Conservation (phyloP, 345 rosid species). For the Zanthoxylum bungeanum region DNA sequence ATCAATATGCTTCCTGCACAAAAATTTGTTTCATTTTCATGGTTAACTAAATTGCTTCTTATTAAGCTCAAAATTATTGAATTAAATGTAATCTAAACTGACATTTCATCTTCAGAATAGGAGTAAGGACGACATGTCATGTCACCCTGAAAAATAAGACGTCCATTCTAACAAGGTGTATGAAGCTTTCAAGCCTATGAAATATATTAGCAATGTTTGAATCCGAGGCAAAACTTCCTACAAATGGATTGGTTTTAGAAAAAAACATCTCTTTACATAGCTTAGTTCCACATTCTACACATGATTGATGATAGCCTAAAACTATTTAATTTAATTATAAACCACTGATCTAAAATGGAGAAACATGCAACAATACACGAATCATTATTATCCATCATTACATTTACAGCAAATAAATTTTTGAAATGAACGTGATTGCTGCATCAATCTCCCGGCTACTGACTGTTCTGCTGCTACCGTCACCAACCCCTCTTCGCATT, state of each 20-base stretch:
- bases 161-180: neutral
- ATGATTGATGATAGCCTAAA: neutral
- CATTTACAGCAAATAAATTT: conserved; percentile 29
- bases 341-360: conserved; percentile 11
- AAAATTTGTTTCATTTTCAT: neutral
- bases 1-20: no score
- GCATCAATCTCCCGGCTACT: conserved; percentile 9
- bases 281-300: conserved; percentile 23
- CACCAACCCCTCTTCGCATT: neutral
- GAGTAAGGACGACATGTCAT: neutral
- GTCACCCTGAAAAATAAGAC: neutral
- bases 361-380: conserved; percentile 8
- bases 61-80: no score
- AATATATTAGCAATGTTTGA: neutral
- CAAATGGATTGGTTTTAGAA: conserved; percentile 15
- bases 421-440: neutral
- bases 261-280: conserved; percentile 30
- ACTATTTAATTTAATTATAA: conserved; percentile 2
- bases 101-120: neutral
- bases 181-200: neutral
- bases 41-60: no score
- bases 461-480: neutral
- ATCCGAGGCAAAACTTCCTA: conserved; percentile 22
- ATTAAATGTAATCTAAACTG: no score
- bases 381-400: neutral